Conservation (phyloP, 2,329 filamentous ascomycete species). For the Cercospora zeae-maydis region DNA sequence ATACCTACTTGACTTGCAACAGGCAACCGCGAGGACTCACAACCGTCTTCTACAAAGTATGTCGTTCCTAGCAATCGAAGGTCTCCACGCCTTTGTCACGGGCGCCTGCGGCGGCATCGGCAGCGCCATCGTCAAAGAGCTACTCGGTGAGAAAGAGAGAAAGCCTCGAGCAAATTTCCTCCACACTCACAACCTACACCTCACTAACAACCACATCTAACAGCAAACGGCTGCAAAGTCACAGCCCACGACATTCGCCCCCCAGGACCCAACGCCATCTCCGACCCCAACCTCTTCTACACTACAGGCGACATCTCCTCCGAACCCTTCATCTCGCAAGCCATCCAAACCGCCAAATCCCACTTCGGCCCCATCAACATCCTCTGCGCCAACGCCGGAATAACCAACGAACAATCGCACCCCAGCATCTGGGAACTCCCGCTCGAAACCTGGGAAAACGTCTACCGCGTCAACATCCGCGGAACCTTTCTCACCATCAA, state of each 20-base stretch:
- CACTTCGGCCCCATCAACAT: constrained; percentile 52
- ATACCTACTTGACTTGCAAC: background rate
- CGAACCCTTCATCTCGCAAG: constrained; percentile 43
- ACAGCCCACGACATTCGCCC: constrained; percentile 50
- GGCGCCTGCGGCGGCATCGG: constrained; percentile 54
- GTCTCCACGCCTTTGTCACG: constrained; percentile 53
- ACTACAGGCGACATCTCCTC: constrained; percentile 49
- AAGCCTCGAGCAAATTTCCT: background rate
- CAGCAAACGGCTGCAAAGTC: constrained; percentile 54
- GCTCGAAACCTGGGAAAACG: constrained; percentile 51
- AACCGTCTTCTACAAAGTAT: constrained; percentile 20
- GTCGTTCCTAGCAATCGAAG: constrained; percentile 49
- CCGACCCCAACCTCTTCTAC: constrained; percentile 40
- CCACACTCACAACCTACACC: background rate
- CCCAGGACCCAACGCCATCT: constrained; percentile 34
- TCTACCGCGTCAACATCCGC: constrained; percentile 50
- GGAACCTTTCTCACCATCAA: constrained; percentile 56
- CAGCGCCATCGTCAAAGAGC: constrained; percentile 49
- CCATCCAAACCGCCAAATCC: constrained; percentile 42
- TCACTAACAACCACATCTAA: constrained; percentile 8
- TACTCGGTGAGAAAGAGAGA: constrained; percentile 50
- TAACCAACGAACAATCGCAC: constrained; percentile 49
- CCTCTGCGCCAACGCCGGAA: constrained; percentile 52
- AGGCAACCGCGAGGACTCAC: background rate
- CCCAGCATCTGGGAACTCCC: constrained; percentile 54